phyloP scores from a whole-genome alignment of 73 alveolate genomes.

The Breviolum minutum region DNA sequence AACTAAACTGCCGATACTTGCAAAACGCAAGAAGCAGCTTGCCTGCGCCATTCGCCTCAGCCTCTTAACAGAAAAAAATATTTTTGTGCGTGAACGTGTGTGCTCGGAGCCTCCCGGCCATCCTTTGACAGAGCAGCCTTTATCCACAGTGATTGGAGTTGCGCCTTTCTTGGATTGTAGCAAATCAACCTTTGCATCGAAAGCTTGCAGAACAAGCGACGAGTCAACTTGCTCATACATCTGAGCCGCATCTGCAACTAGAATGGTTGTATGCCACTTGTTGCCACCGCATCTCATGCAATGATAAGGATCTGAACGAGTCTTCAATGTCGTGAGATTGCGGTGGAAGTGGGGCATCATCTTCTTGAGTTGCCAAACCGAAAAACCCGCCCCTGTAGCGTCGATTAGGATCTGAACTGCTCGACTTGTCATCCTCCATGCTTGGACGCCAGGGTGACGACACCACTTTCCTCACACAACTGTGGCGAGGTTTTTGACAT shows the following conservation, averaged over 20 bases:
- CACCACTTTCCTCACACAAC: background rate
- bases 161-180: background rate
- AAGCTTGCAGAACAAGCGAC: background rate
- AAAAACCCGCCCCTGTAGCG: background rate
- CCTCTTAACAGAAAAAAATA: background rate
- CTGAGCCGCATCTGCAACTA: conserved; percentile 5
- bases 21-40: background rate
- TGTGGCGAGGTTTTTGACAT: too few relatives aligned
- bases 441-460: background rate
- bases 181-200: background rate
- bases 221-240: conserved; percentile 19
- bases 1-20: background rate
- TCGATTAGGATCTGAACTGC: background rate
- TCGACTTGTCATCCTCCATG: background rate
- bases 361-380: conserved; percentile 33
- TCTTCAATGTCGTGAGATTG: background rate
- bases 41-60: background rate
- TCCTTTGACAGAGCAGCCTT: background rate
- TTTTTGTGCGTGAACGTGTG: background rate
- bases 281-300: background rate
- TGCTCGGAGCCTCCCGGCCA: conserved; percentile 18
- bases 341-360: background rate
- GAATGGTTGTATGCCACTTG: background rate
- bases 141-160: background rate
- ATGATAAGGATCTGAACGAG: background rate